Base-by-base conservation (phyloP, 2,329 filamentous ascomycete species). In the Exophiala lecanii-corni region DNA sequence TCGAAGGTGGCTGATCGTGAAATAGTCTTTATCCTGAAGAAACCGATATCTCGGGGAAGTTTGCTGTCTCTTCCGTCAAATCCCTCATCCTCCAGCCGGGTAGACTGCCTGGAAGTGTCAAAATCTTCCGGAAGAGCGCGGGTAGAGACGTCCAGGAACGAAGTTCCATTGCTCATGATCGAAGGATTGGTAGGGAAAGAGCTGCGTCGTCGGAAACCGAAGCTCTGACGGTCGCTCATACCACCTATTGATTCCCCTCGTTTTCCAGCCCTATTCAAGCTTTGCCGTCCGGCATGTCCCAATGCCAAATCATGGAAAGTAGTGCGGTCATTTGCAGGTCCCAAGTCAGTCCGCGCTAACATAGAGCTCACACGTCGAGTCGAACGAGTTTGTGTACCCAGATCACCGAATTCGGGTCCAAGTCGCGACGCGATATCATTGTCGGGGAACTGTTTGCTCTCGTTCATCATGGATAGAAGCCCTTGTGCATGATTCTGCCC, bases 321-420 rank as follows among this genome's bases (percentile, higher is more conserved):
- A 1, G 82, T 75, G 56, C 86, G 77, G 55, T 94, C 89, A 53
- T 91, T 86, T 12, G 84, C 92, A 7, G 86, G 83, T 0, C 87
- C 91, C 15, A 96, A 70, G 60, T 96, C 91, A 21, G 86, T 85
- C 57, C 91, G 77, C 12, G 89, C 89, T 40, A 96, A 73, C 66
- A 95, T 77, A 12, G 91, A 97, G 68, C 92, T 98, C 18, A 97
- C 84, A 38, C 92, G 79, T 32, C 92, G 80, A n/a, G 78, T 79
- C 32, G 78, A 74, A 50, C 75, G 75, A n/a, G 65, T 65, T 13
- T 75, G 73, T 35, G 75, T 72, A 19, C 74, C 71, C 21, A 75
- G 69, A 42, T 73, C 67, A 16, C 66, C 70, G 46, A 75, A 72
- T 43, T 88, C 84, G 31, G 84, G 76, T 42, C 86, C 84, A n/a